Conservation (phyloP, 1,284 basidiomycete species). For the Fomitopsis palustris region DNA sequence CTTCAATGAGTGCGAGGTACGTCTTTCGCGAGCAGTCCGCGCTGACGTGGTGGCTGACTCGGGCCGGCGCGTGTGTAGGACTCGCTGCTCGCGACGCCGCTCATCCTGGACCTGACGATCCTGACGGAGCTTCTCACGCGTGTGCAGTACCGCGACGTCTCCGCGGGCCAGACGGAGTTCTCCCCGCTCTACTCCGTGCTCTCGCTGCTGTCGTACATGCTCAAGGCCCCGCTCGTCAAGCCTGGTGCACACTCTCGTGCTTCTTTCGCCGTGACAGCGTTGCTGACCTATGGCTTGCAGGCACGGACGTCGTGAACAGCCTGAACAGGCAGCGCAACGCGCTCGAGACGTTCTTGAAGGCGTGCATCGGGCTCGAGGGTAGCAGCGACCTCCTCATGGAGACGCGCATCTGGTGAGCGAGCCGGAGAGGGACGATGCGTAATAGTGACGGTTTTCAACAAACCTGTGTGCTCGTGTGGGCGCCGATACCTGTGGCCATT, state of each 20-base stretch:
- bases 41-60: no score
- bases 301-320: slow-evolving; percentile 92
- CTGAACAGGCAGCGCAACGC: slow-evolving; percentile 93
- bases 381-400: slow-evolving; percentile 80
- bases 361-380: slow-evolving; percentile 86
- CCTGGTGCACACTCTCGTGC: slow-evolving; percentile 53
- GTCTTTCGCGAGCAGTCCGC: no score
- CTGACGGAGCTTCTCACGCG: slow-evolving; percentile 94
- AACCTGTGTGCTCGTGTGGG: neutral
- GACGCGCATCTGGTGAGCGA: slow-evolving; percentile 77
- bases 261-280: neutral
- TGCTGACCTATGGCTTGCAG: slow-evolving; percentile 23
- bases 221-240: slow-evolving; percentile 98
- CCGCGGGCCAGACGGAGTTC: slow-evolving; percentile 53
- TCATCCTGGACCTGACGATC: slow-evolving; percentile 93
- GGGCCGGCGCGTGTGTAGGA: slow-evolving; percentile 48
- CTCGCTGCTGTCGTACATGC: slow-evolving; percentile 91
- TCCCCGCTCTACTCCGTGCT: slow-evolving; percentile 84
- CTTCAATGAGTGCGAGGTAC: slow-evolving; percentile 92
- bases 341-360: slow-evolving; percentile 90
- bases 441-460: neutral
- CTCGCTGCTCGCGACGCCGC: slow-evolving; percentile 92
- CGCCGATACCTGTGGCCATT: neutral
- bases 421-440: neutral
- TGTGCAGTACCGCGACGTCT: slow-evolving; percentile 75